phyloP scores from a whole-genome alignment of 2,329 filamentous ascomycete genomes.

The Nemania sp. region DNA sequence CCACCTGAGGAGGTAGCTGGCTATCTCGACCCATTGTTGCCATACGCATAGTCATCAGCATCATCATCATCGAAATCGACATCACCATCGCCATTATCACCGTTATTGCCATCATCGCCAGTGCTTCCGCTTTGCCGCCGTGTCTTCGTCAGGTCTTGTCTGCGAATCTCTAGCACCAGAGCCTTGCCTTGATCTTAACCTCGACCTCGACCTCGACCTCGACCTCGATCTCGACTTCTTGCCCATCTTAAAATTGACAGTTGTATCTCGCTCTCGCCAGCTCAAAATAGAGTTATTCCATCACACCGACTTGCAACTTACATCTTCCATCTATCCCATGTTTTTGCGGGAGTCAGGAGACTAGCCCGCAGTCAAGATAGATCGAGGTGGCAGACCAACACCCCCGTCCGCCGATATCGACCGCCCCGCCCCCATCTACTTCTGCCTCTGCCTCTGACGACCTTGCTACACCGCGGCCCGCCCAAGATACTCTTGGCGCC shows the following conservation, averaged over 20 bases:
- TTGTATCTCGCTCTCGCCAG: slow-evolving; percentile 8
- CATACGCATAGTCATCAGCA: slow-evolving; percentile 11
- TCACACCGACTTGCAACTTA: slow-evolving; percentile 6
- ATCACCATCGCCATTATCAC: slow-evolving; percentile 26
- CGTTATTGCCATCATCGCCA: neutral
- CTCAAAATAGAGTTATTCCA: no score
- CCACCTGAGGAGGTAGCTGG: slow-evolving; percentile 32
- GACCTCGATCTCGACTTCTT: no score
- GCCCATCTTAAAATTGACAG: no score
- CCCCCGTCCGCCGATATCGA: slow-evolving; percentile 51
- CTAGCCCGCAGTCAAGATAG: slow-evolving; percentile 48
- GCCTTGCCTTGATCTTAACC: no score
- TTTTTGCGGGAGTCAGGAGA: slow-evolving; percentile 44
- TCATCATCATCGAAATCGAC: neutral
- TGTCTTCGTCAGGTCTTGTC: no score
- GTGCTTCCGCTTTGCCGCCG: no score
- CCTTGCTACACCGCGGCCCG: slow-evolving; percentile 61
- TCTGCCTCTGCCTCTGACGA: slow-evolving; percentile 70
- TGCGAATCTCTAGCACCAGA: no score
- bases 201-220: no score
- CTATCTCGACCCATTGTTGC: slow-evolving; percentile 26
- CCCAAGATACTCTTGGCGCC: slow-evolving; percentile 52
- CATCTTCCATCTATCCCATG: slow-evolving; percentile 25
- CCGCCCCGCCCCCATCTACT: slow-evolving; percentile 69
- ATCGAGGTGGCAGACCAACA: slow-evolving; percentile 76